phyloP scores from a whole-genome alignment of 2,329 filamentous ascomycete genomes.

The Dothideomycetes sp. region DNA sequence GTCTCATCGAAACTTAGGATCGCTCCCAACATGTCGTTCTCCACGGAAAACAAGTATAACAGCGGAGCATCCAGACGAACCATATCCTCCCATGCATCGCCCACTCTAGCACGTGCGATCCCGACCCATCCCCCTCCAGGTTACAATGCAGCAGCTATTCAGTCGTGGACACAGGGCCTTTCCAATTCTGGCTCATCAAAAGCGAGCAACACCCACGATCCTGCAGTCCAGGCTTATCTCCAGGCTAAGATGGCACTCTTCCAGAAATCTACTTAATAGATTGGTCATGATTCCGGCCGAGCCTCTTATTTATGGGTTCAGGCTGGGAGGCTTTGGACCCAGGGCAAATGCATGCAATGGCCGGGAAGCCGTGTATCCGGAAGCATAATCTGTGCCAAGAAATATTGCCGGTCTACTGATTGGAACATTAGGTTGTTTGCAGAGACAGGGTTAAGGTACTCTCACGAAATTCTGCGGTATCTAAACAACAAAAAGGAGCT shows the following conservation, averaged over 20 bases:
- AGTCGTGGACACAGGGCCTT: constrained; percentile 10
- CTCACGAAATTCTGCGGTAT: too few relatives aligned
- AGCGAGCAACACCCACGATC: constrained; percentile 9
- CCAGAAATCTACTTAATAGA: constrained; percentile 8
- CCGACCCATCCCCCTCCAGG: constrained; percentile 1
- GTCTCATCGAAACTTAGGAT: too few relatives aligned
- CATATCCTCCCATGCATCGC: background rate
- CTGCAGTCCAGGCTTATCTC: constrained; percentile 23
- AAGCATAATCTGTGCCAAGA: too few relatives aligned
- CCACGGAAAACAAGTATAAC: background rate
- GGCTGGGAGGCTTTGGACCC: background rate
- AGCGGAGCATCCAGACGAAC: background rate
- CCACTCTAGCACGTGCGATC: background rate
- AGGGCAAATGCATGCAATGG: too few relatives aligned
- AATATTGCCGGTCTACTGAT: too few relatives aligned
- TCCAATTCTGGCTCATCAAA: background rate
- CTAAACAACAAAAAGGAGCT: too few relatives aligned
- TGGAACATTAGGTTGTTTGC: too few relatives aligned
- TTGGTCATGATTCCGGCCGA: background rate
- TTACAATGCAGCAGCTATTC: constrained; percentile 11
- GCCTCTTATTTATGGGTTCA: background rate
- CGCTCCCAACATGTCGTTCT: background rate
- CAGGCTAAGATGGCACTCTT: constrained; percentile 24
- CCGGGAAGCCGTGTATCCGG: too few relatives aligned
- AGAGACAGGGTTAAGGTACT: too few relatives aligned